Percentiles rank a stretch among this genome's conserved stretches.
These are phyloP conservation scores for Dalechampia spathulata DNA, from an alignment of 441 rosid genomes.

Conservation along the genomic window DNA sequence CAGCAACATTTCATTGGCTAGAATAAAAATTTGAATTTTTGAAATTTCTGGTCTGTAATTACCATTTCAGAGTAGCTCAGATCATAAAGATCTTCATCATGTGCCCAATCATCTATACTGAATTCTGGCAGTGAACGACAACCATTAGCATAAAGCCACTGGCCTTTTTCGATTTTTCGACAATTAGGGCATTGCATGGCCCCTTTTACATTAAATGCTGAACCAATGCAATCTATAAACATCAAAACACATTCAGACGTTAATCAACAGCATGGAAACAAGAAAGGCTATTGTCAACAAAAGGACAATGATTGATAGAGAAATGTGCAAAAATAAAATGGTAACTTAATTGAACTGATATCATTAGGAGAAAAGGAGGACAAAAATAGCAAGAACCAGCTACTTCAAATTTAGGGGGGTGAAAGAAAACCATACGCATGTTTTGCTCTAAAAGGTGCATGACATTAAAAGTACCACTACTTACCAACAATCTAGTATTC, in stretches of 20 bases:
- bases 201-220: constrained; percentile 94
- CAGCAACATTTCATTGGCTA: background rate
- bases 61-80: constrained; percentile 86
- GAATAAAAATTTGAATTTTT: background rate
- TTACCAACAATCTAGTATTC: too few relatives aligned
- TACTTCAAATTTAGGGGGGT: too few relatives aligned
- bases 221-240: constrained; percentile 83
- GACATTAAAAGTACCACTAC: too few relatives aligned
- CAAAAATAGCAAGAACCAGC: background rate
- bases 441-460: too few relatives aligned
- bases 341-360: background rate
- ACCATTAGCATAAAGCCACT: constrained; percentile 92
- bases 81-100: constrained; percentile 88
- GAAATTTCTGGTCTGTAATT: constrained; percentile 7
- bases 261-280: constrained; percentile 1
- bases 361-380: background rate
- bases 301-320: background rate
- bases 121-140: constrained; percentile 72
- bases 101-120: constrained; percentile 83
- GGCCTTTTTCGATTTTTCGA: constrained; percentile 95
- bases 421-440: too few relatives aligned
- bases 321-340: too few relatives aligned
- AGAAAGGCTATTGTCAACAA: too few relatives aligned
- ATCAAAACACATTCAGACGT: constrained; percentile 11
- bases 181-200: constrained; percentile 99